These are phyloP conservation scores for Paulownia fortunei DNA, from an alignment of 257 asterid species.

Conservation along the genomic window DNA sequence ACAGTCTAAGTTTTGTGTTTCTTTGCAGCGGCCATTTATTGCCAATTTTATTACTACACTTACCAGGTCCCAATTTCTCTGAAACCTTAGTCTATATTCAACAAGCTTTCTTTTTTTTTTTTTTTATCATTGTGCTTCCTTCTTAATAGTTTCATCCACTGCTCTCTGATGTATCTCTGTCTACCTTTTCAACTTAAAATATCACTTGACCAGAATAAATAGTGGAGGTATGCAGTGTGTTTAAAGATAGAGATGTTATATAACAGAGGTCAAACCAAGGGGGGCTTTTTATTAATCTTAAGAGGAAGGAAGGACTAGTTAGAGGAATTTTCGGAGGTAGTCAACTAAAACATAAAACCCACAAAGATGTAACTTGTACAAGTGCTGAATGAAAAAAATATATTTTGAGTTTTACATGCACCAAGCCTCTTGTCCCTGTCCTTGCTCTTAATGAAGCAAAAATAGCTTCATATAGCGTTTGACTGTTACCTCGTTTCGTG, in stretches of 20 bases:
- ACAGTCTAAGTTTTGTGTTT: constrained; percentile 30
- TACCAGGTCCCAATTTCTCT: constrained; percentile 57
- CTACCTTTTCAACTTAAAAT: too few species aligned
- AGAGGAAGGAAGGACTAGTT: neutral
- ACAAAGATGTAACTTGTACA: too few species aligned
- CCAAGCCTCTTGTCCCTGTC: too few species aligned
- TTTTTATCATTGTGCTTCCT: neutral
- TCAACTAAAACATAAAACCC: too few species aligned
- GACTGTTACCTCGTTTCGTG: constrained; percentile 36
- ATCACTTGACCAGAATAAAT: too few species aligned
- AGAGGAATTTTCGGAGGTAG: too few species aligned
- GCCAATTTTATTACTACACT: constrained; percentile 52
- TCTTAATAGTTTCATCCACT: neutral
- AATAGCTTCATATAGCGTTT: constrained; percentile 9
- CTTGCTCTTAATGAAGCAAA: too few species aligned
- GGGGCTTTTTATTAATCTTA: neutral
- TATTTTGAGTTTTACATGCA: too few species aligned
- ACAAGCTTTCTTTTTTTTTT: neutral
- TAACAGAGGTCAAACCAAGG: too few species aligned
- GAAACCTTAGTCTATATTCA: constrained; percentile 18
- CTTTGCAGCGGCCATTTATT: constrained; percentile 74
- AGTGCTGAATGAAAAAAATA: too few species aligned
- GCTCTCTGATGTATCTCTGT: neutral
- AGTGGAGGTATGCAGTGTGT: too few species aligned
- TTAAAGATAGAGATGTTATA: too few species aligned